Evolutionary conservation across 108 stramenopile species (phyloP), one percentile per base, ranked within the genome.

Genomic region (Pseudonitzschia delicatissima): DNA sequence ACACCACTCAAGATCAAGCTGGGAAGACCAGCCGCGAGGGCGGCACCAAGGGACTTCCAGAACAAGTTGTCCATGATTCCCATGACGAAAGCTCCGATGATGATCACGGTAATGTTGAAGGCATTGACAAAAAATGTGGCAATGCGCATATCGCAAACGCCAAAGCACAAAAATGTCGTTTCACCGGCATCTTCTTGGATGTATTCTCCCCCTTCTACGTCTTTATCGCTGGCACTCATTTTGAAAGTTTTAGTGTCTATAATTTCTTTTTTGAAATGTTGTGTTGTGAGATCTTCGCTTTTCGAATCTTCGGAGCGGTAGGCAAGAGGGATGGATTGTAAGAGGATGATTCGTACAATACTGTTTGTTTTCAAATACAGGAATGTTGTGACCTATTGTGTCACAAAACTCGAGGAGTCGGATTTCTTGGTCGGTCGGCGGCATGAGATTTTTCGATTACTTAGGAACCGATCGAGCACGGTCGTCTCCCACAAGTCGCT

Each of bases 111-210:
- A 37, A 74, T 62, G 47, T 74, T 74, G 32, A 74, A 50, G 7
- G 27, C 60, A 51, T 74, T 74, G 52, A 55, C 61, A 34, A 23
- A 20, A 6, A 74, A 23, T 3, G 57, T 60, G 37, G 66, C 66
- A 45, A 74, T 64, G 17, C 73, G 58, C 66, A 74, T 67, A 39
- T 74, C 73, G 32, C 73, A 74, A 17, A 74, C 21, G 23, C 66
- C 66, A 45, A 45, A 64, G 9, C 36, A 47, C 34, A 53, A 11
- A 44, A 61, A 40, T 33, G 60, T 32, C 28, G 33, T 57, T 18
- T 25, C 27, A 6, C 2, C 9, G 47, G 9, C 47, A 23, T 48
- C 47, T 23, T 48, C 20, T 7, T 48, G 47, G 47, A 21, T 48
- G 47, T 48, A 48, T 18, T 18, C 37, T 2, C 20, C 47, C 20